phyloP scores from a whole-genome alignment of 176 grass and related monocot genomes.

The Paspalum notatum region DNA sequence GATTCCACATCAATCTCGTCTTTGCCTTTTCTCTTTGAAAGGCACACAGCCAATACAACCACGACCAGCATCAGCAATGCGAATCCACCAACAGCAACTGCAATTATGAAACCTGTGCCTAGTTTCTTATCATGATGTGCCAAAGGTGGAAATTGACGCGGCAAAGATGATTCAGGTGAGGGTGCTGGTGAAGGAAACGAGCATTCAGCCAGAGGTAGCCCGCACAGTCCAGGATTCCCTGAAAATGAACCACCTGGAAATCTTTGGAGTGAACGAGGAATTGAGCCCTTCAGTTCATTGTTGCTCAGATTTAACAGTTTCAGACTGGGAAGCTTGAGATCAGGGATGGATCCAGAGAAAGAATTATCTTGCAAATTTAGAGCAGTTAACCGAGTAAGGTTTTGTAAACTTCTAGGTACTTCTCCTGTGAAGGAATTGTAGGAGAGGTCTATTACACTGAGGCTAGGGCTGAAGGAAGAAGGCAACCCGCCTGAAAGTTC shows the following conservation, averaged over 20 bases:
- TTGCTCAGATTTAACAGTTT: slow-evolving; percentile 80
- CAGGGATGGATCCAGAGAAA: slow-evolving; percentile 77
- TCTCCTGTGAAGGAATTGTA: slow-evolving; percentile 80
- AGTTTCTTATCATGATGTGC: slow-evolving; percentile 53
- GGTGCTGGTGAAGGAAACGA: slow-evolving; percentile 53
- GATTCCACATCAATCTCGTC: slow-evolving; percentile 41
- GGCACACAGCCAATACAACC: slow-evolving; percentile 63
- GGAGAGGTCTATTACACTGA: slow-evolving; percentile 72
- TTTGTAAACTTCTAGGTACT: slow-evolving; percentile 55
- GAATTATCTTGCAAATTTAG: slow-evolving; percentile 76
- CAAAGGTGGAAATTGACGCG: slow-evolving; percentile 3
- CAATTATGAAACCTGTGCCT: slow-evolving; percentile 73
- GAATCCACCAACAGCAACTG: slow-evolving; percentile 76
- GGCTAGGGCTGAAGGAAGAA: slow-evolving; percentile 51
- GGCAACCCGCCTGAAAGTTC: slow-evolving; percentile 74
- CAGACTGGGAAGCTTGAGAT: slow-evolving; percentile 61
- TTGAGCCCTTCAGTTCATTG: slow-evolving; percentile 73
- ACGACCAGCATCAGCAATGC: slow-evolving; percentile 61
- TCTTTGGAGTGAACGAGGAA: slow-evolving; percentile 68
- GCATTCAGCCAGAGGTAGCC: slow-evolving; percentile 73
- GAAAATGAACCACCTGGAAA: slow-evolving; percentile 67
- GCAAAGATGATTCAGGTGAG: slow-evolving; percentile 44
- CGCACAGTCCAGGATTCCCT: slow-evolving; percentile 81
- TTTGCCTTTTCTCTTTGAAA: slow-evolving; percentile 63
- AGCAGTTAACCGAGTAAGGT: slow-evolving; percentile 68